These are phyloP conservation scores for Claviceps sp. DNA, from an alignment of 2,329 filamentous ascomycete genomes.

Conservation along the genomic window DNA sequence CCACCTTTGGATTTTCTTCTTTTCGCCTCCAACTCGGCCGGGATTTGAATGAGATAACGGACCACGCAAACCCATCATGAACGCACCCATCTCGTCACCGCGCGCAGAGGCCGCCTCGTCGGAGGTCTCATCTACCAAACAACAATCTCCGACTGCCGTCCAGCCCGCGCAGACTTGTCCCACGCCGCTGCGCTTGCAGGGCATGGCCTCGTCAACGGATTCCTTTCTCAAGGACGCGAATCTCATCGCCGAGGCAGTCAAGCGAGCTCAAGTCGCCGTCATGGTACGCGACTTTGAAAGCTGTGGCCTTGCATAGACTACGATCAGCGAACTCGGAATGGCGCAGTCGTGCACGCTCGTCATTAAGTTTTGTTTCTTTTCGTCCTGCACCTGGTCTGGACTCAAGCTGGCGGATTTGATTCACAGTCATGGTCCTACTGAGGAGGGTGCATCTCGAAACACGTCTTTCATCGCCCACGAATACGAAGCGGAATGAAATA, in stretches of 20 bases:
- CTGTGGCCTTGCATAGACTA: conserved; percentile 37
- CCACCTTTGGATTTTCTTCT: background rate
- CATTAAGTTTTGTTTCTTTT: background rate
- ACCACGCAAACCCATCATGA: background rate
- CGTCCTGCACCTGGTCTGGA: background rate
- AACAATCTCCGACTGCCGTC: conserved; percentile 16
- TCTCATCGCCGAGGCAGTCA: conserved; percentile 82
- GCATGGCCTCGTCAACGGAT: conserved; percentile 31
- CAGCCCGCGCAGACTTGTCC: conserved; percentile 10
- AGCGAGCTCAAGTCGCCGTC: conserved; percentile 80
- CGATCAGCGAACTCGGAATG: background rate
- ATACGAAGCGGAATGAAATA: background rate
- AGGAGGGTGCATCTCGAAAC: background rate
- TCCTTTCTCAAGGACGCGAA: conserved; percentile 67
- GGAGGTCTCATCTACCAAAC: conserved; percentile 14
- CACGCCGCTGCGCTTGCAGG: conserved; percentile 14
- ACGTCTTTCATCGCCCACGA: background rate
- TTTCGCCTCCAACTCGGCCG: too few relatives aligned
- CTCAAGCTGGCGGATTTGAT: background rate
- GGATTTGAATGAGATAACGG: too few relatives aligned
- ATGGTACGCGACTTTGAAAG: conserved; percentile 77
- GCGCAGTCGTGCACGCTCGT: background rate
- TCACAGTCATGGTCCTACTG: too few relatives aligned
- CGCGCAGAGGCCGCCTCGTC: conserved; percentile 7
- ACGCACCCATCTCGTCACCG: conserved; percentile 5